Percentiles rank a stretch among this genome's conserved stretches.
Evolutionary conservation across 805 yeast genomes (phyloP).

Genomic region (Myxozyma vanderwaltii): DNA sequence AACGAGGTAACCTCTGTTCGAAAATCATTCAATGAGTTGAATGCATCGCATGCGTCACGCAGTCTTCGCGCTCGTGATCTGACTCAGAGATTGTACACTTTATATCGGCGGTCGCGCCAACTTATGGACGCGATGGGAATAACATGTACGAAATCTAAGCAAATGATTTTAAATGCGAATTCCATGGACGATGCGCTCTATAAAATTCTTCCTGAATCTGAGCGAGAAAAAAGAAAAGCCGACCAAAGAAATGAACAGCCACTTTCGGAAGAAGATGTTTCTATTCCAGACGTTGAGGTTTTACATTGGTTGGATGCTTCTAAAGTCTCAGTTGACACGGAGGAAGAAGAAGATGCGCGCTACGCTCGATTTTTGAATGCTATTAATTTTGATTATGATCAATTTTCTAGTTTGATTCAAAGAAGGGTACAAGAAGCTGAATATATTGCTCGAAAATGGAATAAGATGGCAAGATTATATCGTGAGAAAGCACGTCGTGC

Average conservation of each 20-base stretch:
- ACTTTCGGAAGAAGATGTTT: slow-evolving; percentile 1
- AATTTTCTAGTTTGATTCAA: slow-evolving; percentile 52
- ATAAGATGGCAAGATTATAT: slow-evolving; percentile 64
- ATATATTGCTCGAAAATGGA: slow-evolving; percentile 78
- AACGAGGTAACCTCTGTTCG: slow-evolving; percentile 5
- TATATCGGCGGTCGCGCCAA: slow-evolving; percentile 36
- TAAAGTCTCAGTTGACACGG: slow-evolving; percentile 24
- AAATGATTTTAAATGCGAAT: slow-evolving; percentile 13
- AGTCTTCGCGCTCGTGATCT: slow-evolving; percentile 48
- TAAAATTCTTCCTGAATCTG: slow-evolving; percentile 25
- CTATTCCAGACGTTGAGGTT: slow-evolving; percentile 27
- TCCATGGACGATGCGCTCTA: slow-evolving; percentile 22
- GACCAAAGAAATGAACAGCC: slow-evolving; percentile 2
- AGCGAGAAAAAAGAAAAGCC: slow-evolving; percentile 18
- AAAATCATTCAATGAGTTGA: background rate
- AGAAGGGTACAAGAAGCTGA: slow-evolving; percentile 89
- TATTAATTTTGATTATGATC: slow-evolving; percentile 45
- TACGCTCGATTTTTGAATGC: slow-evolving; percentile 24
- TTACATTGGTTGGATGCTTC: slow-evolving; percentile 54
- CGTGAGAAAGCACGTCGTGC: slow-evolving; percentile 42
- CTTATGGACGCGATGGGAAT: slow-evolving; percentile 25
- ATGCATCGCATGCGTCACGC: slow-evolving; percentile 16
- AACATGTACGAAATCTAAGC: slow-evolving; percentile 3
- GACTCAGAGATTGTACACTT: slow-evolving; percentile 45
- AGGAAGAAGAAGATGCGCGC: slow-evolving; percentile 23